Evolutionary conservation across 2,329 filamentous ascomycete species (phyloP).

Genomic region (Cryphonectria carpinicola): DNA sequence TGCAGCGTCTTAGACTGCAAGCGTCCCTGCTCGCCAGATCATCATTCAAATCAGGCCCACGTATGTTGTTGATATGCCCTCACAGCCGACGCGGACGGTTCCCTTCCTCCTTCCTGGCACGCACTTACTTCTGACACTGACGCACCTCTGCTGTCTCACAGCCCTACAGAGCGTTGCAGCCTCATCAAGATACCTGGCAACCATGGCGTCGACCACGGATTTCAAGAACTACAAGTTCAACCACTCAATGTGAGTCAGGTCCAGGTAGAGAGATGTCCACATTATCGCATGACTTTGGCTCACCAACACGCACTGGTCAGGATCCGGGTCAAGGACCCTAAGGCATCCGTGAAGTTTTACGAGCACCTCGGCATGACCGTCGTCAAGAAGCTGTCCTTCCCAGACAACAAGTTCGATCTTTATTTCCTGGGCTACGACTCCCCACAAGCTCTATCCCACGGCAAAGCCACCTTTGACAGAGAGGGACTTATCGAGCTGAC

Average conservation of each 20-base stretch:
- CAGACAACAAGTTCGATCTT: conserved; percentile 89
- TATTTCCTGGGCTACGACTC: conserved; percentile 94
- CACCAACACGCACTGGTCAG: conserved; percentile 46
- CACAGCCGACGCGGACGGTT: neutral
- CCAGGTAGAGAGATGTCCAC: neutral
- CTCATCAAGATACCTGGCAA: conserved; percentile 41
- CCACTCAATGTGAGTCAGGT: conserved; percentile 73
- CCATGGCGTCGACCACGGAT: conserved; percentile 73
- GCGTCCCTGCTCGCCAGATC: conserved; percentile 34
- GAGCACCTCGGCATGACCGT: conserved; percentile 87
- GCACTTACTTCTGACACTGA: neutral
- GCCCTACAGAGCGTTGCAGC: conserved; percentile 27
- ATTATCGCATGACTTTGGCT: conserved; percentile 24
- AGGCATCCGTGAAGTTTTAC: conserved; percentile 90
- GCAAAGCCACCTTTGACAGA: conserved; percentile 75
- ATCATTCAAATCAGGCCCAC: conserved; percentile 22
- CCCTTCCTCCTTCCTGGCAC: neutral
- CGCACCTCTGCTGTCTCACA: neutral
- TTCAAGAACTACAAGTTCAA: conserved; percentile 80
- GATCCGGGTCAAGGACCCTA: conserved; percentile 93
- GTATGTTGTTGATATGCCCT: conserved; percentile 4
- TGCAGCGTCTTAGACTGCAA: conserved; percentile 37
- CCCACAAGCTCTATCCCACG: conserved; percentile 72
- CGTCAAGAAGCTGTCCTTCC: conserved; percentile 79
- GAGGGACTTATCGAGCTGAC: conserved; percentile 89